Percentiles rank a stretch among this genome's conserved stretches.
These are phyloP conservation scores for Fusarium chlamydosporum DNA, from an alignment of 2,329 filamentous ascomycete genomes.

Conservation along the genomic window DNA sequence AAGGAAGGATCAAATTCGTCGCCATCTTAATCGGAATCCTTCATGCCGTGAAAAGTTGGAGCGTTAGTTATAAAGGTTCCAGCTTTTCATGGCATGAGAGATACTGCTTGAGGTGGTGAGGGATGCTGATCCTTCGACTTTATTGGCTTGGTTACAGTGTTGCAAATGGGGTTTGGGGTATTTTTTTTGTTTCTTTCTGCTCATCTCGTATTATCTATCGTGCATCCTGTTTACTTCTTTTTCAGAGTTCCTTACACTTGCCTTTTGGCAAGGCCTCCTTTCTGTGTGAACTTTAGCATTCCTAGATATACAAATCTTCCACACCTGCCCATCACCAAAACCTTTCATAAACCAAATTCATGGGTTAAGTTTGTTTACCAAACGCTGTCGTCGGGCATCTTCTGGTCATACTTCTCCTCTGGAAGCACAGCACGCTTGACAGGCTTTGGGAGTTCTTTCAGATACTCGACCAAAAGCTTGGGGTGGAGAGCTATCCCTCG, in stretches of 20 bases:
- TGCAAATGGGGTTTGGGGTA: not conserved
- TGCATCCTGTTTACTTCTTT: not conserved
- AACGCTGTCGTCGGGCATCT: not conserved
- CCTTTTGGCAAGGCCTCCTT: too few relatives aligned
- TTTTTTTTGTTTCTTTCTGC: not conserved
- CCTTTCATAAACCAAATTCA: not conserved
- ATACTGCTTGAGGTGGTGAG: not conserved
- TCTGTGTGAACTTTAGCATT: not conserved
- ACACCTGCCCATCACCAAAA: not conserved
- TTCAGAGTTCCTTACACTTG: not conserved
- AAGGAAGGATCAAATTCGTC: conserved; percentile 26
- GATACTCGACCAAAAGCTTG: conserved; percentile 24
- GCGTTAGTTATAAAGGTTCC: conserved; percentile 5
- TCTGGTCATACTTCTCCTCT: not conserved
- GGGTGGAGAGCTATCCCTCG: conserved; percentile 20
- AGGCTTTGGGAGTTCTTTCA: conserved; percentile 11
- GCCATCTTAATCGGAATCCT: conserved; percentile 24
- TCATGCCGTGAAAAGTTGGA: conserved; percentile 33
- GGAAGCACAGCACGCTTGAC: not conserved
- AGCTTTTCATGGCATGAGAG: not conserved
- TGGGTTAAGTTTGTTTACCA: conserved; percentile 1
- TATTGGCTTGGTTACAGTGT: not conserved
- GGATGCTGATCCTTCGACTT: not conserved
- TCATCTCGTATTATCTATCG: too few relatives aligned
- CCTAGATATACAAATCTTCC: not conserved